Evolutionary conservation across 331 rosid genomes (phyloP).

Genomic region (Telfairia occidentalis): DNA sequence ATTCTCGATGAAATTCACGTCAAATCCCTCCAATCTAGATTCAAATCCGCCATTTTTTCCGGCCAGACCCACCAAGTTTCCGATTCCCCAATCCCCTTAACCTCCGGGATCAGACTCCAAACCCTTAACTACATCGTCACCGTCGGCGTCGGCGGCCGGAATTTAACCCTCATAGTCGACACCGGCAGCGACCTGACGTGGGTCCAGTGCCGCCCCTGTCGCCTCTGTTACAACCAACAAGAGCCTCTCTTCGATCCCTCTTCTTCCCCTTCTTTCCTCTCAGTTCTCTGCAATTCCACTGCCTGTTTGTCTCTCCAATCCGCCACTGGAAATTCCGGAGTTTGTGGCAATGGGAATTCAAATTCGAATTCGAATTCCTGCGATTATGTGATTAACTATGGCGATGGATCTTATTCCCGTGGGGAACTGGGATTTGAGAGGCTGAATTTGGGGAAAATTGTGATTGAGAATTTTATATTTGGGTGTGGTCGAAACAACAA

Average conservation of each 20-base stretch:
- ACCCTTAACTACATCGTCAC: conserved; percentile 73
- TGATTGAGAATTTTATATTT: conserved; percentile 34
- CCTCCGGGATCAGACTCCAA: conserved; percentile 44
- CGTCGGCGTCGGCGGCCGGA: conserved; percentile 39
- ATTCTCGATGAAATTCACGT: conserved; percentile 39
- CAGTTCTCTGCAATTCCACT: conserved; percentile 46
- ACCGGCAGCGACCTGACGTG: conserved; percentile 86
- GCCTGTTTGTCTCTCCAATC: conserved; percentile 41
- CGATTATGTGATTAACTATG: conserved; percentile 46
- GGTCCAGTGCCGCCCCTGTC: conserved; percentile 81
- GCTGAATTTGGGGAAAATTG: conserved; percentile 39
- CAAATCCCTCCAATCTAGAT: conserved; percentile 29
- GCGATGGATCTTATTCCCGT: conserved; percentile 62
- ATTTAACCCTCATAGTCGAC: conserved; percentile 66
- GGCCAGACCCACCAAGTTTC: conserved; percentile 10
- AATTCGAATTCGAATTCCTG: conserved; percentile 19
- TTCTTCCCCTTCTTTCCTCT: conserved; percentile 38
- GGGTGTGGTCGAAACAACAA: conserved; percentile 75
- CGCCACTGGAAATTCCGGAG: conserved; percentile 36
- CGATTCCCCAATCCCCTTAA: conserved; percentile 46
- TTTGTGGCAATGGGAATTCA: conserved; percentile 21
- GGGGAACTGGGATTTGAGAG: conserved; percentile 56
- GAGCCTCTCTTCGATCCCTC: conserved; percentile 64
- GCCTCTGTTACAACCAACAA: conserved; percentile 53
- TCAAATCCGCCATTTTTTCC: conserved; percentile 19